Evolutionary conservation across 2,329 filamentous ascomycete genomes (phyloP).

Genomic region (Colletotrichum sp.): DNA sequence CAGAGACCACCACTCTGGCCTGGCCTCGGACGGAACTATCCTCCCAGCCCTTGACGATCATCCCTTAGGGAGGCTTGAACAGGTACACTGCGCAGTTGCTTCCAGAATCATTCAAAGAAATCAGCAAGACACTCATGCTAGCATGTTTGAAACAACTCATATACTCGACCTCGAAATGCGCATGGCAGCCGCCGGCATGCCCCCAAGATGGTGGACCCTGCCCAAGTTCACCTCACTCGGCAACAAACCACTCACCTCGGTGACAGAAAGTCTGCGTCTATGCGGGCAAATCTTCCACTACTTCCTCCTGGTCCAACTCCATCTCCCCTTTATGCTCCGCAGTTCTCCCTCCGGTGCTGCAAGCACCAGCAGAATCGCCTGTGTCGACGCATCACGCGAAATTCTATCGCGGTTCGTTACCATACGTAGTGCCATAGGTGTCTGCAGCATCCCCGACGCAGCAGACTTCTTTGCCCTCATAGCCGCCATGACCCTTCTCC

Average conservation of each 20-base stretch:
- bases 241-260: constrained; percentile 5
- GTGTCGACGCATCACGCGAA: constrained; percentile 42
- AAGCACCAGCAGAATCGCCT: constrained; percentile 35
- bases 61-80: constrained; percentile 32
- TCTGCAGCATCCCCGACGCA: constrained; percentile 26
- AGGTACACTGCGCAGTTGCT: constrained; percentile 34
- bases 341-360: constrained; percentile 27
- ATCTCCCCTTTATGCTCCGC: constrained; percentile 43
- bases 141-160: constrained; percentile 27
- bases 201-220: constrained; percentile 37
- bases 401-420: constrained; percentile 38
- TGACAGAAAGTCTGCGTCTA: constrained; percentile 34
- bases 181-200: constrained; percentile 31
- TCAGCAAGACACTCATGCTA: constrained; percentile 23
- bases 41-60: constrained; percentile 18
- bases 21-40: neutral
- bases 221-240: constrained; percentile 26
- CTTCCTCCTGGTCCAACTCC: constrained; percentile 40
- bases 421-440: constrained; percentile 31
- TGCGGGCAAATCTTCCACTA: constrained; percentile 39
- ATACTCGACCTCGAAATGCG: constrained; percentile 39
- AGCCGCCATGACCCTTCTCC: constrained; percentile 40
- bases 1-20: neutral
- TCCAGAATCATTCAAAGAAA: constrained; percentile 43
- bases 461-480: constrained; percentile 42